Evolutionary conservation across 371 early-diverging fungal genomes (phyloP).

Genomic region (Rhizomucor pusillus): DNA sequence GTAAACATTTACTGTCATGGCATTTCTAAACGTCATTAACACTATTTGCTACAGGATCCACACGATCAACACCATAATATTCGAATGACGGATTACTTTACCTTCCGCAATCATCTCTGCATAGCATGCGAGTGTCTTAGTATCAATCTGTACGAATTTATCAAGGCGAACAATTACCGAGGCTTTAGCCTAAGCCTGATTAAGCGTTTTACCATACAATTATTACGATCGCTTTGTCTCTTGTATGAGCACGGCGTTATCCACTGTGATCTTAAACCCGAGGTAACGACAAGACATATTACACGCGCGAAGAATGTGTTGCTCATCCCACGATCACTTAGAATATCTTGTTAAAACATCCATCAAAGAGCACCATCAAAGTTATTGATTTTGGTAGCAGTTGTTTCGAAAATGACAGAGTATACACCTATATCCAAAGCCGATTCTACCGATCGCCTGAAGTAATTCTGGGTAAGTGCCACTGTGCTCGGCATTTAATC

Average conservation of each 20-base stretch:
- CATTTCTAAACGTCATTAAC: not conserved
- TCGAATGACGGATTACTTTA: constrained; percentile 81
- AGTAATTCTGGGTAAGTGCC: constrained; percentile 78
- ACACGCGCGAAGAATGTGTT: not conserved
- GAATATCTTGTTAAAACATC: constrained; percentile 65
- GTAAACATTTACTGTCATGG: not conserved
- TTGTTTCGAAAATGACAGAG: constrained; percentile 67
- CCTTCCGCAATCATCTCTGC: constrained; percentile 85
- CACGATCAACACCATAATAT: constrained; percentile 65
- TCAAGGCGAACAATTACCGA: constrained; percentile 78
- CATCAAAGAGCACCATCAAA: constrained; percentile 66
- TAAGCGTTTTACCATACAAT: constrained; percentile 67
- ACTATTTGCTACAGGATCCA: constrained; percentile 51
- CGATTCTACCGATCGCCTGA: constrained; percentile 75
- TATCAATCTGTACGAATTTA: constrained; percentile 88
- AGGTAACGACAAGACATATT: constrained; percentile 29
- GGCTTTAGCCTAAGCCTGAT: constrained; percentile 75
- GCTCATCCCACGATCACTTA: constrained; percentile 4
- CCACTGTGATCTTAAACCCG: constrained; percentile 94
- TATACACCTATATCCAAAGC: constrained; percentile 27
- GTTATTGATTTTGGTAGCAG: constrained; percentile 94
- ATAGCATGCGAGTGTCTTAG: constrained; percentile 88
- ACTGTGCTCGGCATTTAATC: not conserved
- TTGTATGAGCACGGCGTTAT: constrained; percentile 67
- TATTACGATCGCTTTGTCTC: constrained; percentile 70